Conservation (phyloP, 345 rosid genomes). For the Combretum micranthum region DNA sequence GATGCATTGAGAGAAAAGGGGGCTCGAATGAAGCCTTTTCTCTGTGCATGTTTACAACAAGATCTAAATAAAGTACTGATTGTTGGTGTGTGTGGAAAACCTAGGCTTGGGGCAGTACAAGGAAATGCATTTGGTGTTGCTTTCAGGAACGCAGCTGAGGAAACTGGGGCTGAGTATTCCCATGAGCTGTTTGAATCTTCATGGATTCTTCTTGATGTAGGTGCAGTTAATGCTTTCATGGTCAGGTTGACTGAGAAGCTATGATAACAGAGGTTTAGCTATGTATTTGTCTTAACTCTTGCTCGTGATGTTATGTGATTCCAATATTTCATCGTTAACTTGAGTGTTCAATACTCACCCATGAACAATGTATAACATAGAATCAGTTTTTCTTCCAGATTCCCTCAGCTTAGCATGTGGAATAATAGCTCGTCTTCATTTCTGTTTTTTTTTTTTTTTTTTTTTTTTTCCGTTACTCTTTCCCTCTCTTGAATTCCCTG, state of each 20-base stretch:
- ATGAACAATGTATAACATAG: too few relatives aligned
- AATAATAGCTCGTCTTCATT: background rate
- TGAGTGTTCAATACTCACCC: too few relatives aligned
- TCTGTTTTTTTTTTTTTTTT: background rate
- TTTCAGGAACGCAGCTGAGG: conserved; percentile 79
- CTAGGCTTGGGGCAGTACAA: conserved; percentile 81
- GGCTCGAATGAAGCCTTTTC: conserved; percentile 82
- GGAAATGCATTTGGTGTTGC: conserved; percentile 91
- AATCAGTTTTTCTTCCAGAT: background rate
- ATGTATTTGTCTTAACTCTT: background rate
- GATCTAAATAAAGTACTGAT: conserved; percentile 68
- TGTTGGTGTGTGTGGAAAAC: conserved; percentile 91
- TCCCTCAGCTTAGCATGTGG: background rate
- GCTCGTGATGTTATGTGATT: background rate
- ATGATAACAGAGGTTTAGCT: conserved; percentile 18
- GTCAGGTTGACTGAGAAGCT: conserved; percentile 78
- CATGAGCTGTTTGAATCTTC: conserved; percentile 97
- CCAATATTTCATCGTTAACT: too few relatives aligned
- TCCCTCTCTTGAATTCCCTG: background rate
- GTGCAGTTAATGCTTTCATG: conserved; percentile 81
- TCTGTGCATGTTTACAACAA: conserved; percentile 74
- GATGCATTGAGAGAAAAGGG: conserved; percentile 97
- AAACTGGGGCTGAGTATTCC: conserved; percentile 74
- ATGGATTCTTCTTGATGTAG: conserved; percentile 80
- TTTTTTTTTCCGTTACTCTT: background rate